phyloP scores from a whole-genome alignment of 225 moss, liverwort and hornwort genomes.

The Thuidium tamariscinum region DNA sequence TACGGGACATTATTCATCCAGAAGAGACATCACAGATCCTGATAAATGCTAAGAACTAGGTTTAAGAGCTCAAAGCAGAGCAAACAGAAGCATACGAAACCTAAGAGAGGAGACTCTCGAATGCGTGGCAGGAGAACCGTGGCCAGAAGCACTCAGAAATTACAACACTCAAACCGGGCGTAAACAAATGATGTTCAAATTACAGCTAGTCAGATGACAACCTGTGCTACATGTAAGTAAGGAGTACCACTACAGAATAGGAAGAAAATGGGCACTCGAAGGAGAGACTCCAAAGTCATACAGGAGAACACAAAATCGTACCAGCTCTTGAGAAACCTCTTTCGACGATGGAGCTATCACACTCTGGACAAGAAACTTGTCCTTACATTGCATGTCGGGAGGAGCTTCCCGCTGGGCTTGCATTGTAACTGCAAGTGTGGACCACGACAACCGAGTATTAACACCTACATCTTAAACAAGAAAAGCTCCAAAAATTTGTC shows the following conservation, averaged over 20 bases:
- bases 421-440: conserved; percentile 63
- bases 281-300: not conserved
- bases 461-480: not conserved
- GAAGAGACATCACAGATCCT: not conserved
- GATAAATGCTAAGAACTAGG: not conserved
- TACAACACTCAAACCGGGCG: not conserved
- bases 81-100: not conserved
- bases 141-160: not conserved
- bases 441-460: not conserved
- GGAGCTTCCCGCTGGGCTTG: conserved; percentile 93
- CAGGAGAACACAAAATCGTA: not conserved
- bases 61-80: not conserved
- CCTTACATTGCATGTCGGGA: conserved; percentile 97
- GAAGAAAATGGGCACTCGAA: not conserved
- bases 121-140: not conserved
- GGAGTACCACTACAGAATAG: not conserved
- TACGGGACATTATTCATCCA: not conserved
- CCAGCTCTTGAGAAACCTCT: conserved; percentile 90
- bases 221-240: not conserved
- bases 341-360: conserved; percentile 60
- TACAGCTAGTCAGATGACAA: not conserved
- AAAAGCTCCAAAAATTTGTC: not conserved
- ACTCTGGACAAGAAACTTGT: conserved; percentile 99
- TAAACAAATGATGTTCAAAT: not conserved
- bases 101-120: not conserved